Evolutionary conservation across 805 yeast genomes (phyloP), one percentile per base, ranked within the genome.

Genomic region (Cyberlindnera xylosilytica): DNA sequence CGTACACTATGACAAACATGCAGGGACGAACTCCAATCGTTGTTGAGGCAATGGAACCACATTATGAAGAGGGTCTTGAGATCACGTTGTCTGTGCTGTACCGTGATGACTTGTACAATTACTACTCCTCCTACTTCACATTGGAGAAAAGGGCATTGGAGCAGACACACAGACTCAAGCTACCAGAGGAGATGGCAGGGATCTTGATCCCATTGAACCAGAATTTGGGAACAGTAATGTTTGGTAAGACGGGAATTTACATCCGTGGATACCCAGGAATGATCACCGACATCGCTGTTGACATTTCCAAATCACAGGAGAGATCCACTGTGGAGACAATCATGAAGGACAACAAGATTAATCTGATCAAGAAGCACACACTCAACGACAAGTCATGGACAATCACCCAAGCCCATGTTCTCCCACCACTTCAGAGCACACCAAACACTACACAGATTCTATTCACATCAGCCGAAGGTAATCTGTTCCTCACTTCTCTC

Each of bases 21-120:
- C 46, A 44, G n/a, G 51, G 51, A 17, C 37, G 55, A 4, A 42
- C 50, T 12, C 54, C 57, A 3, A 27, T 55, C 17, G 9, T 34
- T 1, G 12, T 50, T 4, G 56, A 50, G 16, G 34, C 43, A 4
- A 52, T 55, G 4, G 26, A 16, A 1, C 15, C 39, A 5, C 50
- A 44, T 29, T 43, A 44, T 24, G 51, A 42, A 20, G 49, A 42
- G 10, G 26, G 35, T 2, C 19, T 30, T 1, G 45, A 43, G 11
- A 20, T 33, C 2, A 40, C 52, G 3, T 28, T 52, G 4, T 50
- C 54, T 1, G 45, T 47, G 3, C 24, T 52, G 3, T 43, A 41
- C 31, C 41, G 49, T 30, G 52, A 52, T 40, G 56, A 52, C 13
- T 38, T 47, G 3, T 52, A 41, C 36, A 44, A 46, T 26, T 48